Conservation (phyloP, 129 eudicot genomes). For the Tagetes patula region DNA sequence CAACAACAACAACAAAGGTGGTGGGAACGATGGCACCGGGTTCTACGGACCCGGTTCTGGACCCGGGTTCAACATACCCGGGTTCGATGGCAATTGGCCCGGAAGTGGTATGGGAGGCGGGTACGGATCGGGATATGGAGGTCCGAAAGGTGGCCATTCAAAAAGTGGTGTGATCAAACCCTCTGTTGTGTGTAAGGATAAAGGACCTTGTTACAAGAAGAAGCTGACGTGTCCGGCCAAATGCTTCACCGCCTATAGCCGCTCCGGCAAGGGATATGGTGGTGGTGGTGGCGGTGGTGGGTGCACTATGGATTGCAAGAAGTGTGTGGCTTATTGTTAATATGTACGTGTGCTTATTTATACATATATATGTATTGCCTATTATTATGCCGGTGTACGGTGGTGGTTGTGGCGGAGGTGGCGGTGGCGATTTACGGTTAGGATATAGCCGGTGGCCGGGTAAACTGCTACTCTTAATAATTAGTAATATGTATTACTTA, state of each 20-base stretch:
- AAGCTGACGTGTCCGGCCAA: slow-evolving; percentile 88
- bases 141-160: slow-evolving; percentile 75
- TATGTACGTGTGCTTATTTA: background rate
- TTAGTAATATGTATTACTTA: slow-evolving; percentile 9
- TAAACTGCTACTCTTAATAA: slow-evolving; percentile 16
- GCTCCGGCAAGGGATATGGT: slow-evolving; percentile 88
- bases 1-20: slow-evolving; percentile 34
- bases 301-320: slow-evolving; percentile 89
- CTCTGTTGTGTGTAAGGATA: slow-evolving; percentile 59
- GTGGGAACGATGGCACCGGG: slow-evolving; percentile 36
- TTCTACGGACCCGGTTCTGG: slow-evolving; percentile 66
- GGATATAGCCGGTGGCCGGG: slow-evolving; percentile 32
- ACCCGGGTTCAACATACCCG: slow-evolving; percentile 70
- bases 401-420: background rate
- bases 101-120: slow-evolving; percentile 57
- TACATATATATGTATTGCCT: background rate
- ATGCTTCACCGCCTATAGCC: slow-evolving; percentile 69
- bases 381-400: background rate
- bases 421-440: slow-evolving; percentile 15
- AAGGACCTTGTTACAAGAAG: slow-evolving; percentile 83
- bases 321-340: slow-evolving; percentile 74
- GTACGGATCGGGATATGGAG: slow-evolving; percentile 77
- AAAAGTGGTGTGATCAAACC: slow-evolving; percentile 60
- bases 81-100: slow-evolving; percentile 44
- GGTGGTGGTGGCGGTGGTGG: slow-evolving; percentile 99